phyloP scores from a whole-genome alignment of 352 stramenopile species.

The Globisporangium paddicum region DNA sequence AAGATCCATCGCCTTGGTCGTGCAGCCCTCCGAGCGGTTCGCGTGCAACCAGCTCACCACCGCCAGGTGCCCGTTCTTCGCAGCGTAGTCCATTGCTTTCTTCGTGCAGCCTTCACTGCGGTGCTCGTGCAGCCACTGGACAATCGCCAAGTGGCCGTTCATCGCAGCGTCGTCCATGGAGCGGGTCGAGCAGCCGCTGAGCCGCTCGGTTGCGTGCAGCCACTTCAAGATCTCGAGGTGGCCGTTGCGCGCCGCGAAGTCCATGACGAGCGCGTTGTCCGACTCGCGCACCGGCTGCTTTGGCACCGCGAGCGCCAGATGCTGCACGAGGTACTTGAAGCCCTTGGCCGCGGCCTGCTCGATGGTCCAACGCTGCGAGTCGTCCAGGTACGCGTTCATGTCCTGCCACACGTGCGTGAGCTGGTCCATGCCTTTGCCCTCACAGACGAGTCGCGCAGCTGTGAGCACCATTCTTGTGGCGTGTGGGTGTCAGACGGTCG shows the following conservation, averaged over 20 bases:
- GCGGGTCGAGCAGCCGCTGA: constrained; percentile 47
- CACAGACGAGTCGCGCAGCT: constrained; percentile 44
- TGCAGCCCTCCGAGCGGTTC: constrained; percentile 40
- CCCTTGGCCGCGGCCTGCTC: constrained; percentile 54
- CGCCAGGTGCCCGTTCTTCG: constrained; percentile 43
- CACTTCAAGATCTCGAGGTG: constrained; percentile 66
- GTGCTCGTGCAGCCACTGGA: constrained; percentile 58
- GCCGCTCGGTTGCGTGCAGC: constrained; percentile 37
- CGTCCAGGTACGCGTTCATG: constrained; percentile 47
- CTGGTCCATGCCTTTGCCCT: constrained; percentile 34
- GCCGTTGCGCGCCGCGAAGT: constrained; percentile 62
- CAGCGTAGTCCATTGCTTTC: constrained; percentile 61
- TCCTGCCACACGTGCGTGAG: constrained; percentile 52
- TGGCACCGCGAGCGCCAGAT: constrained; percentile 36
- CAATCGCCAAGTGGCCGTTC: constrained; percentile 42
- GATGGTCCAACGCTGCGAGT: constrained; percentile 54
- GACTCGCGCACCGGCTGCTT: constrained; percentile 14
- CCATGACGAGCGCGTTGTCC: constrained; percentile 58
- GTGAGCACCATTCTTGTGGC: constrained; percentile 53
- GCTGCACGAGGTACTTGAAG: constrained; percentile 65
- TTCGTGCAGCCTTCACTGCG: constrained; percentile 55
- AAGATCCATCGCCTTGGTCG: constrained; percentile 58
- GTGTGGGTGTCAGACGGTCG: not conserved
- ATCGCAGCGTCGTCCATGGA: constrained; percentile 58
- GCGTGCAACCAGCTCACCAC: constrained; percentile 59